phyloP scores from a whole-genome alignment of 2,329 filamentous ascomycete species.

The Tolypocladium endophyticum region DNA sequence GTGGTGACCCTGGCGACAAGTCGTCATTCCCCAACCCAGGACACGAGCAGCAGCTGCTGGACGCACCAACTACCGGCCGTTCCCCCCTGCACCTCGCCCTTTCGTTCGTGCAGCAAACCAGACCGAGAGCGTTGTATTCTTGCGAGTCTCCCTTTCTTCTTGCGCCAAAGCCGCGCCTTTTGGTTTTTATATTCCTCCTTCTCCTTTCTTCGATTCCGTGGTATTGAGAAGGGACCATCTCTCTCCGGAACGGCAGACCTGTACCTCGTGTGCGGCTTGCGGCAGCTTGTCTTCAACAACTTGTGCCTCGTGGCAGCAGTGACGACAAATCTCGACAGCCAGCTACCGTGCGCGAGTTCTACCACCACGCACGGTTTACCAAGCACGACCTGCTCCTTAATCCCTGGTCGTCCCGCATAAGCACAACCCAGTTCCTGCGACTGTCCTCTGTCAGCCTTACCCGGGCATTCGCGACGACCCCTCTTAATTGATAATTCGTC shows the following conservation, averaged over 20 bases:
- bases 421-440: neutral
- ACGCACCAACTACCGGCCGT: neutral
- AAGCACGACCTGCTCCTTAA: neutral
- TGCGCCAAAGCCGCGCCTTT: neutral
- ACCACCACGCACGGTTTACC: neutral
- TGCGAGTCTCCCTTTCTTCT: neutral
- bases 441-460: neutral
- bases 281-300: neutral
- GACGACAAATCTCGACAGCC: neutral
- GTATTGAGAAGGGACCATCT: neutral
- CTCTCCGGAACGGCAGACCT: neutral
- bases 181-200: neutral
- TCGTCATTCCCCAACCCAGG: slow-evolving; percentile 6
- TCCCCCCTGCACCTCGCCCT: neutral
- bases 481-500: neutral
- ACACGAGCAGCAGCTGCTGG: neutral
- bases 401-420: neutral
- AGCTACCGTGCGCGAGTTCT: neutral
- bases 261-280: neutral
- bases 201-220: neutral
- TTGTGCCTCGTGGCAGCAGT: neutral
- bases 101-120: neutral
- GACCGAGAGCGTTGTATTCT: neutral
- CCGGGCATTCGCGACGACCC: neutral
- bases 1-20: slow-evolving; percentile 6